phyloP scores from a whole-genome alignment of 129 eudicot species.

The Apium graveolens region DNA sequence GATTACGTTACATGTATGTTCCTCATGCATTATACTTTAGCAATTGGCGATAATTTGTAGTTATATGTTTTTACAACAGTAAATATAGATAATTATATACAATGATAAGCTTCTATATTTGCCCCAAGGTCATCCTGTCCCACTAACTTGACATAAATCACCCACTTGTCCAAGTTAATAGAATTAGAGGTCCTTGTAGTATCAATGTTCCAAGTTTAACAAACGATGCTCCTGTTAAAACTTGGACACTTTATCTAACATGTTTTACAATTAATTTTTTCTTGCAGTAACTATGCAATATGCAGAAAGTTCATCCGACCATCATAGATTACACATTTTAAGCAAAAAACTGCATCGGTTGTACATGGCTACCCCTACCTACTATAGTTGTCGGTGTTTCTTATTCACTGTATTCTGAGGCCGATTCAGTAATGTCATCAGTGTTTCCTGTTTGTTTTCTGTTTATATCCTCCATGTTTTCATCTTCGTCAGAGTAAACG shows the following conservation, averaged over 20 bases:
- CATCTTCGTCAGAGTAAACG: slow-evolving; percentile 45
- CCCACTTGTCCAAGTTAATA: no score
- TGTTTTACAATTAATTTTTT: not conserved
- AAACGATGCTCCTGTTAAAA: not conserved
- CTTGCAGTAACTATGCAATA: not conserved
- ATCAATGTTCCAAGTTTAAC: no score
- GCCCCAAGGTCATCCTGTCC: no score
- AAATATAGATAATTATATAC: no score
- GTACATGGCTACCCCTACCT: not conserved
- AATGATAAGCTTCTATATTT: no score
- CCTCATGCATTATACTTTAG: not conserved
- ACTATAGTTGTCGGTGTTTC: not conserved
- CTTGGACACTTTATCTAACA: not conserved
- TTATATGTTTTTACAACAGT: no score
- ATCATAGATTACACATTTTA: not conserved
- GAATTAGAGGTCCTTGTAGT: no score
- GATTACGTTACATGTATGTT: not conserved
- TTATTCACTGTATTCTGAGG: slow-evolving; percentile 65
- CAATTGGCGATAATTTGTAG: no score
- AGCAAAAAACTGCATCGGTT: not conserved
- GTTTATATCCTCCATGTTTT: slow-evolving; percentile 25
- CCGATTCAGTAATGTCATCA: slow-evolving; percentile 38
- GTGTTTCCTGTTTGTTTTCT: slow-evolving; percentile 31
- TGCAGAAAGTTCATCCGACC: not conserved
- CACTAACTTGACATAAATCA: no score